These are phyloP conservation scores for Aphanomyces cochlioides DNA, from an alignment of 352 stramenopile species.

Conservation along the genomic window DNA sequence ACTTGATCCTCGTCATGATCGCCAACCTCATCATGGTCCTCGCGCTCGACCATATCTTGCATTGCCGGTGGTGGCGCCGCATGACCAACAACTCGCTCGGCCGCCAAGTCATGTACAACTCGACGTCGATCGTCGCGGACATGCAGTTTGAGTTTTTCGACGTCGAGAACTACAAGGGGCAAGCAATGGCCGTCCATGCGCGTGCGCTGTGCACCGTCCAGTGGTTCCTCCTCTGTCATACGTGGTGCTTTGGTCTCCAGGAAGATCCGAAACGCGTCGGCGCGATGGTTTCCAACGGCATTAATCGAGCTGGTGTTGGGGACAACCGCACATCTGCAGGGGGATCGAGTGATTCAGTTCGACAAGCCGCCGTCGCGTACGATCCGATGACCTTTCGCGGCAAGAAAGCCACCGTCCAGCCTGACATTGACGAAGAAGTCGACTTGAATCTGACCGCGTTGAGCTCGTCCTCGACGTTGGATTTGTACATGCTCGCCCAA, in stretches of 20 bases:
- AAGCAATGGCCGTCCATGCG: neutral
- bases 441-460: no score
- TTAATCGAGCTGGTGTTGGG: neutral
- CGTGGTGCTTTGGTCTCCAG: slow-evolving; percentile 6
- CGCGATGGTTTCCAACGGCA: neutral
- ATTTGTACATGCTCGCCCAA: no score
- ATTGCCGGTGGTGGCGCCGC: neutral
- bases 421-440: no score
- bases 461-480: no score
- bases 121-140: slow-evolving; percentile 12
- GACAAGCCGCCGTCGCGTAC: no score
- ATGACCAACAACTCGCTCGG: neutral
- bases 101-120: slow-evolving; percentile 20
- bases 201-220: slow-evolving; percentile 17
- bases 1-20: neutral
- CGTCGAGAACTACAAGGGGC: neutral
- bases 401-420: no score
- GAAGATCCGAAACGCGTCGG: neutral
- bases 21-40: slow-evolving; percentile 4
- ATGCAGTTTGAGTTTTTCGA: neutral
- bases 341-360: no score
- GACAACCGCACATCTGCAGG: no score
- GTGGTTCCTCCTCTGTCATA: slow-evolving; percentile 19
- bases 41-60: neutral
- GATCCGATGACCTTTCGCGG: no score